Conservation (phyloP, 352 stramenopile genomes). For the Globisporangium uncinulatum region DNA sequence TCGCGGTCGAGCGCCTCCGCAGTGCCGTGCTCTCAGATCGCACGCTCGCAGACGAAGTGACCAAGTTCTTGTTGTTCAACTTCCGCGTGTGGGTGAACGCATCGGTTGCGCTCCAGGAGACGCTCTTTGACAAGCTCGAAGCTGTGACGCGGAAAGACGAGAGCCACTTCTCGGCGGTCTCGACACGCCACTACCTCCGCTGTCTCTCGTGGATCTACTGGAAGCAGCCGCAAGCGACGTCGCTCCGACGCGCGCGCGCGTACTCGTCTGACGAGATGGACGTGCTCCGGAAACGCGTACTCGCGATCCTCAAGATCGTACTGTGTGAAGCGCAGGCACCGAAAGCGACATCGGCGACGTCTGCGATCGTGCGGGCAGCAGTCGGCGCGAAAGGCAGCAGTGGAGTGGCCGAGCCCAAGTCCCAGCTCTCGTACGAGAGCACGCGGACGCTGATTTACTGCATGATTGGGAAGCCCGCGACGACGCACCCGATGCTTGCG, state of each 20-base stretch:
- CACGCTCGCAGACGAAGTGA: conserved; percentile 73
- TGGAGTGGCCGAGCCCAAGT: conserved; percentile 45
- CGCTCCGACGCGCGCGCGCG: conserved; percentile 41
- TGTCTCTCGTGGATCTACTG: conserved; percentile 84
- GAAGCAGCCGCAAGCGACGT: conserved; percentile 33
- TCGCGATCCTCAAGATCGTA: conserved; percentile 76
- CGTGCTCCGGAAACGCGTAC: conserved; percentile 51
- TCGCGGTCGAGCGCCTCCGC: conserved; percentile 65
- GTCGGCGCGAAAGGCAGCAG: conserved; percentile 21
- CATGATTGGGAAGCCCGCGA: conserved; percentile 72
- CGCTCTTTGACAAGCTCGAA: conserved; percentile 78
- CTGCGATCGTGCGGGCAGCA: conserved; percentile 46
- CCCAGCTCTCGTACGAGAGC: conserved; percentile 77
- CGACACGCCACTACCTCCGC: conserved; percentile 75
- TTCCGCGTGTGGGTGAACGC: conserved; percentile 84
- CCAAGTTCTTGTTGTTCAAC: conserved; percentile 83
- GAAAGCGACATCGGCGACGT: conserved; percentile 30
- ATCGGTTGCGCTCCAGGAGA: conserved; percentile 57
- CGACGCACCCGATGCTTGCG: conserved; percentile 60
- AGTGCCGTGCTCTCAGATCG: conserved; percentile 77
- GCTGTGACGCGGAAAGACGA: conserved; percentile 70
- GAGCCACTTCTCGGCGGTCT: conserved; percentile 60
- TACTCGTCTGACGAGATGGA: conserved; percentile 58
- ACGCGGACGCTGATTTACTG: conserved; percentile 80
- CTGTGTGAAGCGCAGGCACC: conserved; percentile 61